Percentiles rank a stretch among this genome's conserved stretches.
These are phyloP conservation scores for Trichoderma sp. DNA, from an alignment of 2,329 filamentous ascomycete species.

Conservation along the genomic window DNA sequence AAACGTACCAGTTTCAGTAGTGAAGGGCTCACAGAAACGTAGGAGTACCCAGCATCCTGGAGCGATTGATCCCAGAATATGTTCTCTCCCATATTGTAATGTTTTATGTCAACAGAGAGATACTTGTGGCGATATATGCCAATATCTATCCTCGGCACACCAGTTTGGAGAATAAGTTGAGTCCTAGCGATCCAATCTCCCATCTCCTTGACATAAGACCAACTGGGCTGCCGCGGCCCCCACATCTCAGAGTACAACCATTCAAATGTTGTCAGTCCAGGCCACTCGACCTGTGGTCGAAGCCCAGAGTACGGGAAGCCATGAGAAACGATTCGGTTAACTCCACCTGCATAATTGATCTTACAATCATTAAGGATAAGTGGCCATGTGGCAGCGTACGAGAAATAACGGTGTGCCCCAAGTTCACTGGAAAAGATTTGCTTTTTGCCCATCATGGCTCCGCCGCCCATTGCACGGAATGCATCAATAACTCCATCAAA, in stretches of 20 bases:
- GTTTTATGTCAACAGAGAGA: constrained; percentile 6
- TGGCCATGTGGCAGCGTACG: constrained; percentile 7
- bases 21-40: constrained; percentile 10
- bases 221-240: constrained; percentile 4
- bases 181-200: constrained; percentile 9
- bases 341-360: constrained; percentile 5
- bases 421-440: constrained; percentile 11
- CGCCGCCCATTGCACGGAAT: constrained; percentile 3
- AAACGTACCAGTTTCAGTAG: neutral
- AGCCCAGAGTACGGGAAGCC: neutral
- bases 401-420: neutral
- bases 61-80: constrained; percentile 2
- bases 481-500: constrained; percentile 10
- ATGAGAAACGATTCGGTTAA: constrained; percentile 6
- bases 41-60: neutral
- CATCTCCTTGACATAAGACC: constrained; percentile 6
- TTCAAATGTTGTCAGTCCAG: constrained; percentile 1
- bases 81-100: neutral
- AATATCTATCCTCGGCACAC: neutral
- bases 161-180: constrained; percentile 3
- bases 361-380: constrained; percentile 6
- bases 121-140: constrained; percentile 11
- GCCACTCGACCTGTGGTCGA: constrained; percentile 6
- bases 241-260: constrained; percentile 12
- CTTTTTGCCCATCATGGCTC: constrained; percentile 5